Evolutionary conservation across 441 rosid species (phyloP), one percentile per base, ranked within the genome.

Genomic region (Euphorbia corollata): DNA sequence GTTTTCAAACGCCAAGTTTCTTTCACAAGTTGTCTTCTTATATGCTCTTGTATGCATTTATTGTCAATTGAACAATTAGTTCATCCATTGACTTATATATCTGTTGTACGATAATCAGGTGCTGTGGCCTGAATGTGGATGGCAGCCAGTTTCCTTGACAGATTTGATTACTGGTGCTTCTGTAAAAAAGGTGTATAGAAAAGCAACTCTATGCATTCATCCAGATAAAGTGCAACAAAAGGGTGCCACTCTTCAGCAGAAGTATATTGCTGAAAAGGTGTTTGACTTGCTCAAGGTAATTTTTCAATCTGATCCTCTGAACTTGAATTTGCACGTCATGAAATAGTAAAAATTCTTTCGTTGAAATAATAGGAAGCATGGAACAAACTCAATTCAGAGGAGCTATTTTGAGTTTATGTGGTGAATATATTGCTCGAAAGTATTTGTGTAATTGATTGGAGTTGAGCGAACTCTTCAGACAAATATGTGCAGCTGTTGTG

Each of bases 181-280:
- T 0, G 98, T 93, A 66, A 93, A 89, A 78, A 91, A 93, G 61
- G 80, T 70, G 20, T 93, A 93, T 71, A 84, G 97, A 67, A 93
- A 93, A 71, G 95, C 97, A 32, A 93, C 89, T 36, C 78, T 93
- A 27, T 89, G 96, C 75, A 89, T 93, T 74, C 98, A 93, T 84
- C 98, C 97, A 19, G 98, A 93, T 78, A 93, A 93, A 77, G 98
- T 93, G 79, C 98, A 93, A 70, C 98, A 90, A 73, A 93, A 89
- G 78, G 97, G 98, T 34, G 95, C 97, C 68, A 93, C 81, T 82
- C 90, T 93, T 67, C 97, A 93, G 71, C 98, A 93, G 71, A 93
- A 89, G 62, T 87, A 86, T 70, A 61, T 91, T 60, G 97, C 97
- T 0, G 98, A 93, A 83, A 91, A 93, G 77, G 93, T 93, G 51